Percentiles rank a stretch among this genome's conserved stretches.
Evolutionary conservation across 805 yeast genomes (phyloP).

Genomic region (Spathaspora hagerdaliae): DNA sequence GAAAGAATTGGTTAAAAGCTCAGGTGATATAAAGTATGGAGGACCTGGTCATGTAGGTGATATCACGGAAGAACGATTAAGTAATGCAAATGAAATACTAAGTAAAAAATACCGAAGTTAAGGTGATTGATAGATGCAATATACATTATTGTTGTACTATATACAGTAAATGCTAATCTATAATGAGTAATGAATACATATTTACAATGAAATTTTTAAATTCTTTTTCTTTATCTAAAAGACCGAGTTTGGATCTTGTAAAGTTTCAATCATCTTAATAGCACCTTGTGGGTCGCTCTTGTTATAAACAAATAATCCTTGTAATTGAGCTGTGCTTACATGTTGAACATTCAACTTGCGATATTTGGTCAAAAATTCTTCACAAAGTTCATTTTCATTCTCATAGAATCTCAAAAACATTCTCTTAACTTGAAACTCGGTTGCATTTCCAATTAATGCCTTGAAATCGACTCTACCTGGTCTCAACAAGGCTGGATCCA

Average conservation of each 20-base stretch:
- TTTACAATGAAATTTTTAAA: slow-evolving; percentile 4
- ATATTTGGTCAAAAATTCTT: slow-evolving; percentile 45
- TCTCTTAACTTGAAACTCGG: slow-evolving; percentile 67
- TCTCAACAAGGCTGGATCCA: slow-evolving; percentile 89
- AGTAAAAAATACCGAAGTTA: slow-evolving; percentile 36
- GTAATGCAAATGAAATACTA: slow-evolving; percentile 27
- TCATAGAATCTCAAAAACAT: slow-evolving; percentile 91
- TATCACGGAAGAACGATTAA: slow-evolving; percentile 35
- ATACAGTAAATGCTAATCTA: background rate
- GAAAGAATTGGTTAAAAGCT: slow-evolving; percentile 35
- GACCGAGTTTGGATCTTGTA: slow-evolving; percentile 27
- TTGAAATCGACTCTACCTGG: slow-evolving; percentile 94
- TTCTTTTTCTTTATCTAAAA: slow-evolving; percentile 7
- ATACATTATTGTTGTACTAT: background rate
- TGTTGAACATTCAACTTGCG: slow-evolving; percentile 40
- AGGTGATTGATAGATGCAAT: background rate
- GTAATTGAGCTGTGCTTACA: slow-evolving; percentile 90
- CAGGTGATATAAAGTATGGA: slow-evolving; percentile 29
- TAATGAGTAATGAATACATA: background rate
- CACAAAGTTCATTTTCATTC: slow-evolving; percentile 49
- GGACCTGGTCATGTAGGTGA: slow-evolving; percentile 33
- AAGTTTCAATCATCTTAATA: slow-evolving; percentile 53
- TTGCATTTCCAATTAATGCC: slow-evolving; percentile 81
- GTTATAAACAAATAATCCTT: slow-evolving; percentile 91
- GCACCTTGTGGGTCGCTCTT: slow-evolving; percentile 81